Base-by-base conservation (phyloP, 371 early-diverging fungal species). In the Mucor saturninus region DNA sequence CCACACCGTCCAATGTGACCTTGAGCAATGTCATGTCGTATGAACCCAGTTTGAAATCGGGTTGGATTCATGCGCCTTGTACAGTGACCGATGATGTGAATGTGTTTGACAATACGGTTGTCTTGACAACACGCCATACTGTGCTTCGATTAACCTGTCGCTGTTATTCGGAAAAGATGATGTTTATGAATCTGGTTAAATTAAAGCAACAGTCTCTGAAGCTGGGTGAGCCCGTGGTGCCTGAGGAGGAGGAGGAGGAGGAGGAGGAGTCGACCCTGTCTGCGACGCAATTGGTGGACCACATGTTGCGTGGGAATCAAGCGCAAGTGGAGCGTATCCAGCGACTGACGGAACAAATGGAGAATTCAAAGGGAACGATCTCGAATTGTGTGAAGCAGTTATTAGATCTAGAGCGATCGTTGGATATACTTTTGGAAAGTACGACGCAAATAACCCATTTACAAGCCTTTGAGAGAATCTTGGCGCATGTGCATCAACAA, bases 1-100 rank as follows among this genome's bases (percentile, higher is more conserved):
- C 48, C 5, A 54, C 46, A 37, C 4, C 26, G 29, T 4, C 49
- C 2, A 40, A 45, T 32, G 62, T 66, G 1, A 62, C 66, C 13
- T 48, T 70, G 2, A 54, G 40, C n/a, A 62, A 70, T 56, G 66
- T 70, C 2, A 10, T 70, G 2, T 31, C 52, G 2, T 37, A 62
- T 51, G 58, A 58, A 46, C 43, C 31, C 9, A 45, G 42, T 57
- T 39, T 56, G 7, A 31, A 48, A 10, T 14, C 29, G 7, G 61
- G 60, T n/a, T 73, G 74, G 74, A 67, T 67, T 21, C 67, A 67
- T 57, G 70, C 64, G 0, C 49, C 64, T 37, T 73, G 67, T 48
- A 40, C 42, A 9, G 58, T 67, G 7, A 51, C n/a, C 15, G 38
- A 56, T 13, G 58, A 49, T 49, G 8, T 61, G 7, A 48, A 48